A percentile compares a stretch with the other conserved stretches of the same genome.
phyloP scores from a whole-genome alignment of 225 moss, liverwort and hornwort species.

The Physcomitrium patens region DNA sequence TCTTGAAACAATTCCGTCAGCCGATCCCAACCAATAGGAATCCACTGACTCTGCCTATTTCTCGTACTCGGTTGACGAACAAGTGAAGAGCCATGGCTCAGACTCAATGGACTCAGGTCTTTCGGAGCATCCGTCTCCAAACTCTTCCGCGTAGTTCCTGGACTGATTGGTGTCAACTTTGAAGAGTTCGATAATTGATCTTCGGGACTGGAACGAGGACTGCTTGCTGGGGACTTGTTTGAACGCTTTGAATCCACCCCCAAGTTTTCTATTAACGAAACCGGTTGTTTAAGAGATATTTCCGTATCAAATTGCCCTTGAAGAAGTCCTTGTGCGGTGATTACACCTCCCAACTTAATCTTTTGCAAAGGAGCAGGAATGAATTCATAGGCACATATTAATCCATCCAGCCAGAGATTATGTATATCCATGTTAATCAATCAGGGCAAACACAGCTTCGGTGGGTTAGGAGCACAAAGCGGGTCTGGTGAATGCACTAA shows the following conservation, averaged over 20 bases:
- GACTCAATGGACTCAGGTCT: neutral
- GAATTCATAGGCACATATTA: slow-evolving; percentile 69
- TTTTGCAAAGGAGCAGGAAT: slow-evolving; percentile 43
- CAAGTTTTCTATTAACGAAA: neutral
- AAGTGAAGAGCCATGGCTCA: neutral
- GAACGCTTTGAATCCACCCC: slow-evolving; percentile 14
- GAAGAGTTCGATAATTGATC: neutral
- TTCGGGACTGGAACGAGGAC: neutral
- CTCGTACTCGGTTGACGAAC: neutral
- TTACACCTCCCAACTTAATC: slow-evolving; percentile 50
- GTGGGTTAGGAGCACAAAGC: neutral
- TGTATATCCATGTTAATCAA: neutral
- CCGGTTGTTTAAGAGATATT: slow-evolving; percentile 35
- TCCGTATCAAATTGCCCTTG: slow-evolving; percentile 61
- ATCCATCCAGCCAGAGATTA: slow-evolving; percentile 65
- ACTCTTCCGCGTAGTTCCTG: slow-evolving; percentile 10
- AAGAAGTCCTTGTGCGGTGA: slow-evolving; percentile 49
- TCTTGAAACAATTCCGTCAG: slow-evolving; percentile 51
- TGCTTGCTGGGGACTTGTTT: neutral
- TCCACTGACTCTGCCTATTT: slow-evolving; percentile 45
- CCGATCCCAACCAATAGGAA: slow-evolving; percentile 68
- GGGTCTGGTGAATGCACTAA: neutral
- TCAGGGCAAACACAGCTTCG: neutral
- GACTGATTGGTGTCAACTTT: neutral
- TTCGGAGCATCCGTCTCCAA: neutral